A percentile compares a stretch with the other conserved stretches of the same genome.
Conservation (phyloP, 2,329 filamentous ascomycete genomes). For the Fusarium tupiense region DNA sequence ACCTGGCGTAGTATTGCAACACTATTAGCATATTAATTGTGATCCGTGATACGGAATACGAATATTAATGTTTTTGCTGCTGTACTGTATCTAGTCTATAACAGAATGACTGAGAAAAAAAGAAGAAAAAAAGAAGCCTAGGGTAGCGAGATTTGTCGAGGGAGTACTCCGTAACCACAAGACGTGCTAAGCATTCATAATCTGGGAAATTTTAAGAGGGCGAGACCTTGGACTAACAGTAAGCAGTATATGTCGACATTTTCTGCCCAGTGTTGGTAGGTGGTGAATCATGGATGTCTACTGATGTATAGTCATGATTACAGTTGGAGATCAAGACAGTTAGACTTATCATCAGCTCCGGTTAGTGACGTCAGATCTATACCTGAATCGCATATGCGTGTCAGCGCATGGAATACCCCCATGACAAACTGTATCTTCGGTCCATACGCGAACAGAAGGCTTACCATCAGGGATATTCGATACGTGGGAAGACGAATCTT, state of each 20-base stretch:
- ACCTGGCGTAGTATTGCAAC: background rate
- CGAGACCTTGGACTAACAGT: background rate
- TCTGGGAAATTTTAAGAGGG: background rate
- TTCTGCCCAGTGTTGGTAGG: background rate
- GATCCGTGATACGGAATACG: background rate
- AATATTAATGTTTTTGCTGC: background rate
- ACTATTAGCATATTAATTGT: background rate
- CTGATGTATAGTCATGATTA: background rate
- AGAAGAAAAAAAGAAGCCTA: background rate
- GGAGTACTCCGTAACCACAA: background rate
- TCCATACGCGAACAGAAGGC: background rate
- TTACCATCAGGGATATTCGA: background rate
- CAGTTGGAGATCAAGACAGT: background rate
- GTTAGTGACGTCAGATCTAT: constrained; percentile 18
- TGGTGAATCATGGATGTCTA: constrained; percentile 9
- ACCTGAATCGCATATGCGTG: constrained; percentile 3
- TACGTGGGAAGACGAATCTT: background rate
- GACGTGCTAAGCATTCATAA: background rate
- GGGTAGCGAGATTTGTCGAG: background rate
- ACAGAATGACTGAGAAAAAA: background rate
- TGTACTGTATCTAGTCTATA: background rate
- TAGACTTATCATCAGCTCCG: background rate
- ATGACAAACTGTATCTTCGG: background rate
- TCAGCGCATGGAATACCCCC: background rate
- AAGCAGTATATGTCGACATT: background rate